phyloP scores from a whole-genome alignment of 2,329 filamentous ascomycete species.

The Aschersonia sp. region DNA sequence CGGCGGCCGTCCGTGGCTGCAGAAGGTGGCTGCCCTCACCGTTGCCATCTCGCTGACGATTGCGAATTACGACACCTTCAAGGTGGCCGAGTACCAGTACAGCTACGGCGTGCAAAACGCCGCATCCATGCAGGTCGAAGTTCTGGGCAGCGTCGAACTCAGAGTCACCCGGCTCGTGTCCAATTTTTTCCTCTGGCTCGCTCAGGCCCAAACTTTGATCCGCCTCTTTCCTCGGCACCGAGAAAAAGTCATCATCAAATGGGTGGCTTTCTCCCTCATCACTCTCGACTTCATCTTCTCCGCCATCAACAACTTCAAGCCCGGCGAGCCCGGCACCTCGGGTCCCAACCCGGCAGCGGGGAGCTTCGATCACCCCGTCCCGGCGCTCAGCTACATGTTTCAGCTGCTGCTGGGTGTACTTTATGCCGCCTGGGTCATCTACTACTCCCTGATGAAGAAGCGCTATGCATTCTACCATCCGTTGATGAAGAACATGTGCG shows the following conservation, averaged over 20 bases:
- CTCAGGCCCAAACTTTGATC: conserved; percentile 92
- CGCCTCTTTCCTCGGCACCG: conserved; percentile 90
- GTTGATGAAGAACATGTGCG: conserved; percentile 75
- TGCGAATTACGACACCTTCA: conserved; percentile 82
- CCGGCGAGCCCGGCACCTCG: conserved; percentile 24
- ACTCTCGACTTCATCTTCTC: conserved; percentile 82
- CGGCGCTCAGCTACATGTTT: conserved; percentile 81
- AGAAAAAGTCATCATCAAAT: conserved; percentile 97
- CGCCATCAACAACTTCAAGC: conserved; percentile 73
- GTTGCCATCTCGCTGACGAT: conserved; percentile 81
- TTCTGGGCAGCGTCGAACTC: conserved; percentile 73
- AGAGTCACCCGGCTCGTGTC: conserved; percentile 86
- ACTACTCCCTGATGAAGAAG: conserved; percentile 84
- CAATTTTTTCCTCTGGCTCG: conserved; percentile 92
- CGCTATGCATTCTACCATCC: conserved; percentile 82
- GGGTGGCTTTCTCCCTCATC: conserved; percentile 91
- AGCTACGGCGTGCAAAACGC: conserved; percentile 67
- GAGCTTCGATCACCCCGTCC: conserved; percentile 77
- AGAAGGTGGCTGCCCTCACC: conserved; percentile 64
- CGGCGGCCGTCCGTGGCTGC: conserved; percentile 84
- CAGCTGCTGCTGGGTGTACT: conserved; percentile 74
- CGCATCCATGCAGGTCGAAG: conserved; percentile 55
- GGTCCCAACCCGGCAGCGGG: conserved; percentile 46
- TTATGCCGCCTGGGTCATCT: conserved; percentile 88
- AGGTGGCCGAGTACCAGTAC: conserved; percentile 73